Conservation (phyloP, 805 yeast genomes). For the Nakazawaea ernobii region DNA sequence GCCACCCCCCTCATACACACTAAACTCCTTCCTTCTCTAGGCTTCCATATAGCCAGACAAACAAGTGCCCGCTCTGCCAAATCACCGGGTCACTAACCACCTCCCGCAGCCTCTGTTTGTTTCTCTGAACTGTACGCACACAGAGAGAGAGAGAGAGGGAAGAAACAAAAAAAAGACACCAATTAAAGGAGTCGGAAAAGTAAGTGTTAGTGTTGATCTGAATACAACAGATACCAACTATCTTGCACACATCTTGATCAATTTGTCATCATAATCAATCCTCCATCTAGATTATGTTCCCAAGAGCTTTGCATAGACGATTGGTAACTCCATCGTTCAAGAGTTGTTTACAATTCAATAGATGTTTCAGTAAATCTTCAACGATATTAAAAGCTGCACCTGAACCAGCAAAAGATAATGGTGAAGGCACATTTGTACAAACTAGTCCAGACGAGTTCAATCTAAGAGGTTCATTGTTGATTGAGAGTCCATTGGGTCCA, state of each 20-base stretch:
- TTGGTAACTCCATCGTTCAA: background rate
- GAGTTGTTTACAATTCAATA: background rate
- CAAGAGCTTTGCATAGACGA: background rate
- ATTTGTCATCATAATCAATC: background rate
- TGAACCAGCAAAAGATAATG: background rate
- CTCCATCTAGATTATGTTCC: background rate
- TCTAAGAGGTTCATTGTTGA: conserved; percentile 14
- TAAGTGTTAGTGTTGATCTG: background rate
- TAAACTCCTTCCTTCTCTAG: no score
- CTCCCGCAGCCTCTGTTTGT: no score
- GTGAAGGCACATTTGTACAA: background rate
- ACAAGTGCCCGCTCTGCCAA: no score
- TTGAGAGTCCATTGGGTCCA: conserved; percentile 38
- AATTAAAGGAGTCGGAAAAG: background rate
- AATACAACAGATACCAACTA: background rate
- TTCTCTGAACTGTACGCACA: no score
- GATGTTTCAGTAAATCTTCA: background rate
- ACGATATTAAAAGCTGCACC: background rate
- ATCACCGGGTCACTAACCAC: no score
- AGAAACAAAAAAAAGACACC: background rate
- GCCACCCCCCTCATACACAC: no score
- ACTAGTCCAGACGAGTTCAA: background rate
- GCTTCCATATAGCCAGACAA: no score
- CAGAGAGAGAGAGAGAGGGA: no score
- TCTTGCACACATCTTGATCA: background rate